These are phyloP conservation scores for Liriodendron chinense DNA, from an alignment of 164 flowering plant species.

Conservation along the genomic window DNA sequence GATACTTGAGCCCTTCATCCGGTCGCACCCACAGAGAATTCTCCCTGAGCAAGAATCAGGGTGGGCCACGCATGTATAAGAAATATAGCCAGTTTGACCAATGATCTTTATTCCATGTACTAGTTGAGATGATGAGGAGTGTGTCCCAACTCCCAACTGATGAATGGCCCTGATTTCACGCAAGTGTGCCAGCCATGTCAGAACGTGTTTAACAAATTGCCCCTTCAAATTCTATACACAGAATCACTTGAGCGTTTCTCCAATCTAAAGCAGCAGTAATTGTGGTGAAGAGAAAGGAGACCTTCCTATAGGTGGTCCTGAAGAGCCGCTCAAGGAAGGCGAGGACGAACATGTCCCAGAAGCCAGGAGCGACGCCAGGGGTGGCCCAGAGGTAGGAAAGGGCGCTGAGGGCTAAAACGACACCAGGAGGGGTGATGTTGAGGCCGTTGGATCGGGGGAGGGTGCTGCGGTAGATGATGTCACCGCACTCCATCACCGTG, in stretches of 20 bases:
- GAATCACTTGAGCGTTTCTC: background rate
- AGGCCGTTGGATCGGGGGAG: slow-evolving; percentile 68
- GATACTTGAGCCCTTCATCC: no score
- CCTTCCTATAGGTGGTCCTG: slow-evolving; percentile 84
- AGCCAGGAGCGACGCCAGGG: slow-evolving; percentile 99
- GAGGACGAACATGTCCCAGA: slow-evolving; percentile 97
- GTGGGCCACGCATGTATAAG: no score
- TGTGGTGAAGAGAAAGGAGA: slow-evolving; percentile 12
- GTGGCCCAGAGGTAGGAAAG: slow-evolving; percentile 98
- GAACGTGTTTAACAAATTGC: no score
- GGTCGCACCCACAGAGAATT: no score
- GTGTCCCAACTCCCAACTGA: no score
- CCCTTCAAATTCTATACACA: no score
- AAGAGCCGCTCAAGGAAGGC: slow-evolving; percentile 87
- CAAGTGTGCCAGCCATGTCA: no score
- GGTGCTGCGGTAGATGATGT: slow-evolving; percentile 87
- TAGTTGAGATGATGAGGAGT: no score
- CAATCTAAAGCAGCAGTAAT: background rate
- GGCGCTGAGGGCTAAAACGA: slow-evolving; percentile 62
- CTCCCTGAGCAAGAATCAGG: no score
- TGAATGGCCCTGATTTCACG: no score
- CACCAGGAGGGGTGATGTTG: slow-evolving; percentile 82
- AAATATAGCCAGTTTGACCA: no score
- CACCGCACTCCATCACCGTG: slow-evolving; percentile 97
- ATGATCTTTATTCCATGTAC: no score